Conservation (phyloP, 2,329 filamentous ascomycete species). For the Pleomassaria siparia region DNA sequence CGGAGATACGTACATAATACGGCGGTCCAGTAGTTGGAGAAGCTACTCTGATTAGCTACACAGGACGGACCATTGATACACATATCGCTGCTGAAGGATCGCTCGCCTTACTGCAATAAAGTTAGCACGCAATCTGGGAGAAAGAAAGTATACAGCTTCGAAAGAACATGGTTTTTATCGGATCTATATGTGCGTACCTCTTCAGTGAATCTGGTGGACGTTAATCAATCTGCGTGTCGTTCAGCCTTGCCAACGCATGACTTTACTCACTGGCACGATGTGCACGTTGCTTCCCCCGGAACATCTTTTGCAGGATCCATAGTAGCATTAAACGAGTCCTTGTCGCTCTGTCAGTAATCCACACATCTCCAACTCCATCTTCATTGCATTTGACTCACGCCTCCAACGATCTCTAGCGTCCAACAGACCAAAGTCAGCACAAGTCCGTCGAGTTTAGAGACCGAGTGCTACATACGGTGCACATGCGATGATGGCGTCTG, state of each 20-base stretch:
- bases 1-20: no score
- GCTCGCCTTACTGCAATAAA: no score
- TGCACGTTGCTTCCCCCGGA: slow-evolving; percentile 22
- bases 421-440: no score
- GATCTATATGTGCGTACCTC: no score
- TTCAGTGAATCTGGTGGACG: slow-evolving; percentile 7
- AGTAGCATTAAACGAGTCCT: slow-evolving; percentile 24
- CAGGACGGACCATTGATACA: no score
- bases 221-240: no score
- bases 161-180: no score
- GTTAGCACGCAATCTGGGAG: no score
- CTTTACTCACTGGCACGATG: slow-evolving; percentile 20
- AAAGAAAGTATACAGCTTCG: no score
- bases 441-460: slow-evolving; percentile 17
- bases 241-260: no score
- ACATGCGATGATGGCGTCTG: slow-evolving; percentile 22
- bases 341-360: not conserved
- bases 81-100: no score
- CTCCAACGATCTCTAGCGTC: not conserved
- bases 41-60: no score
- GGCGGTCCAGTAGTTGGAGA: slow-evolving; percentile 34
- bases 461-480: slow-evolving; percentile 10
- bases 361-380: not conserved
- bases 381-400: not conserved
- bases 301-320: slow-evolving; percentile 17